Base-by-base conservation (phyloP, 257 asterid genomes). In the Penstemon newberryi region DNA sequence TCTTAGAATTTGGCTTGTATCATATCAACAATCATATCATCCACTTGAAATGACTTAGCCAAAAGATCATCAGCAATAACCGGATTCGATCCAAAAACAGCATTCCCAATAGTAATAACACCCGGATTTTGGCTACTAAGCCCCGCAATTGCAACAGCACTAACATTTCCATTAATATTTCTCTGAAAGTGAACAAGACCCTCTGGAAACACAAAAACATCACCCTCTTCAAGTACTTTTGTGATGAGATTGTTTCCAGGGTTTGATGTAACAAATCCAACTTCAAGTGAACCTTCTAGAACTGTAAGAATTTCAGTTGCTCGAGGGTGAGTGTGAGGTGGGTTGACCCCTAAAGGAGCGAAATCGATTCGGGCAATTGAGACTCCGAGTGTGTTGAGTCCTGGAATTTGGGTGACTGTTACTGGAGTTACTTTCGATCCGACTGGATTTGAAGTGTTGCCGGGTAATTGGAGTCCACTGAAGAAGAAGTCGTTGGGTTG, bases 321-420 rank as follows among this genome's bases (percentile, higher is more conserved):
- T 0, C 79, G 76, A 49, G 77, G 79, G 46, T 78, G 79, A 1
- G 65, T 53, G 56, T 74, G 77, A 0, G 75, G 77, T 3, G 77
- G 77, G n/a, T 64, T 59, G 49, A 78, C 13, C 0, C 79, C 77
- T 56, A 56, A 41, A 33, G 77, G 77, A 11, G 77, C 83, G 52
- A 40, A 60, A 63, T 78, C 83, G 2, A 66, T 41, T 7, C 82
- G 79, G 11, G 42, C 83, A 61, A 74, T 37, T 50, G 83, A 70
- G 36, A 78, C 60, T 3, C 75, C 77, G 1, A 70, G 72, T 25
- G 83, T 70, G 72, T 78, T 74, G 46, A 78, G 79, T 43, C 77
- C 77, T 53, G 79, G 66, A 46, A 78, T 57, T 56, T 74, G 77
- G 8, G 60, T 39, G 0, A 43, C 72, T 1, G 5, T 65, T 2